Evolutionary conservation across 805 yeast species (phyloP).

Genomic region (Nakazawaea anatomiae): DNA sequence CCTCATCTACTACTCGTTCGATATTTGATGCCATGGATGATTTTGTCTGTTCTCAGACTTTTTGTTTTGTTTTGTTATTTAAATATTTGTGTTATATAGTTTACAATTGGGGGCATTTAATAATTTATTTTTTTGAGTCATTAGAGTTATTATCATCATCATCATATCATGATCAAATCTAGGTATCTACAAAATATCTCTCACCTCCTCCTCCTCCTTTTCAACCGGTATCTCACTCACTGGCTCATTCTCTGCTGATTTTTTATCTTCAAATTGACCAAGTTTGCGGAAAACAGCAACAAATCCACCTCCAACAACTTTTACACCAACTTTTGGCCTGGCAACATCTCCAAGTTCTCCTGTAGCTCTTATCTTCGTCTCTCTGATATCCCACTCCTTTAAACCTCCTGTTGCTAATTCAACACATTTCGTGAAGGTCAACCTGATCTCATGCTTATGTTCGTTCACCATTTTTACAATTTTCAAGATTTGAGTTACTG

Average conservation of each 20-base stretch:
- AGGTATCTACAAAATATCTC: not conserved
- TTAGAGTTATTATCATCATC: not conserved
- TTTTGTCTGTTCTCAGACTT: not conserved
- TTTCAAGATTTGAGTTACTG: slow-evolving; percentile 41
- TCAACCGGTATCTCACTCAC: slow-evolving; percentile 13
- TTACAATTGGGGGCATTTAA: not conserved
- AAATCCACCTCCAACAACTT: slow-evolving; percentile 47
- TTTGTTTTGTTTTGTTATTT: not conserved
- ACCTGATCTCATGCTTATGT: slow-evolving; percentile 21
- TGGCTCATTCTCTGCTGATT: not conserved
- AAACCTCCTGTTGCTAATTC: slow-evolving; percentile 46
- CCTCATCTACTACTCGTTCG: too few species aligned
- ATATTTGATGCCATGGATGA: not conserved
- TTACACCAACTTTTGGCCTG: slow-evolving; percentile 43
- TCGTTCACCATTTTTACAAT: slow-evolving; percentile 26
- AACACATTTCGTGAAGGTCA: slow-evolving; percentile 31
- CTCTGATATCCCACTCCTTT: slow-evolving; percentile 45
- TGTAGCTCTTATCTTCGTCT: slow-evolving; percentile 31
- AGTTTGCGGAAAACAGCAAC: slow-evolving; percentile 35
- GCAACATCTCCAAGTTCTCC: slow-evolving; percentile 37
- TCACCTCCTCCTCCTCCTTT: not conserved
- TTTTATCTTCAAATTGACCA: slow-evolving; percentile 16
- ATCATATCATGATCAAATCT: not conserved
- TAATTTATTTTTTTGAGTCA: not conserved
- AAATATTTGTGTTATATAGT: not conserved